A percentile compares a stretch with the other conserved stretches of the same genome.
Conservation (phyloP, 805 yeast genomes). For the Monosporozyma aerobia region DNA sequence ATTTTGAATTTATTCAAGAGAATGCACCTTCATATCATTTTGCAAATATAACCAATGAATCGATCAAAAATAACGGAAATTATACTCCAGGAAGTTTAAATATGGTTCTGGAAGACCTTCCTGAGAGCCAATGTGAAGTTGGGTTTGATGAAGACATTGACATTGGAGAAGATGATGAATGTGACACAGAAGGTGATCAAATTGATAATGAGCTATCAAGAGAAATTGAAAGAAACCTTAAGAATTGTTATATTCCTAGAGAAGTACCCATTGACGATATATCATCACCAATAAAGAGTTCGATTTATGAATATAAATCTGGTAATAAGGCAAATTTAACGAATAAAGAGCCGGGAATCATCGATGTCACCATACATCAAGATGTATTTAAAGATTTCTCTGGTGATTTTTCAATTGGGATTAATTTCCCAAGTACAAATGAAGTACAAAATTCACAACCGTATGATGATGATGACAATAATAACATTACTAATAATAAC, state of each 20-base stretch:
- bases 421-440: neutral
- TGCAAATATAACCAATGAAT: neutral
- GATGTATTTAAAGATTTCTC: neutral
- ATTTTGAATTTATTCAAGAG: neutral
- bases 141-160: slow-evolving; percentile 3
- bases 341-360: neutral
- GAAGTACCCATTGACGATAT: slow-evolving; percentile 3
- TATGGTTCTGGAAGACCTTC: neutral
- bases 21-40: neutral
- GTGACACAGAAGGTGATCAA: slow-evolving; percentile 7
- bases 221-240: slow-evolving; percentile 13
- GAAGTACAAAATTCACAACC: neutral
- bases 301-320: neutral
- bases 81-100: neutral
- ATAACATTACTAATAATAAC: neutral
- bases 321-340: neutral
- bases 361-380: neutral
- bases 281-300: neutral
- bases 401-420: neutral
- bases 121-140: neutral
- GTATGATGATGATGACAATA: neutral
- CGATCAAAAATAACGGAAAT: neutral
- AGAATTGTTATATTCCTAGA: slow-evolving; percentile 13
- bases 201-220: slow-evolving; percentile 10
- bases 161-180: slow-evolving; percentile 1